These are phyloP conservation scores for Hygrophorus russula DNA, from an alignment of 768 basidiomycete genomes.

Conservation along the genomic window DNA sequence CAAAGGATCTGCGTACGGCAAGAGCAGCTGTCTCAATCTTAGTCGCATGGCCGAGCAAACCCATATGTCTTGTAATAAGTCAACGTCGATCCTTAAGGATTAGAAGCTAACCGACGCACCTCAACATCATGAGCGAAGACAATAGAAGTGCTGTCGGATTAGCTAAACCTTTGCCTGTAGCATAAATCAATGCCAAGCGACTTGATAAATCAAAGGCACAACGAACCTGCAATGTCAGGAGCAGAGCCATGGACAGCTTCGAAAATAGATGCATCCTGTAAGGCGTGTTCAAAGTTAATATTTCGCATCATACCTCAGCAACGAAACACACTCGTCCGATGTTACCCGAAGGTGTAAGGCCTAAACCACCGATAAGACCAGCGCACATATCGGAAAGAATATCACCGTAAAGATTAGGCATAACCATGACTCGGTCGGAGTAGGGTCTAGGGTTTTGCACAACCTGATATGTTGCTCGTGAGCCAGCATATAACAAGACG, in stretches of 20 bases:
- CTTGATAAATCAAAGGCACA: constrained; percentile 7
- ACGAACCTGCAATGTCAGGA: constrained; percentile 91
- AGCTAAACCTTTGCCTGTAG: constrained; percentile 75
- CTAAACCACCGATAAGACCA: constrained; percentile 94
- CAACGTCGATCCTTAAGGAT: not conserved
- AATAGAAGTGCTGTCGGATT: constrained; percentile 99
- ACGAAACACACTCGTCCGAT: constrained; percentile 68
- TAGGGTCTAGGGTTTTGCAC: constrained; percentile 90
- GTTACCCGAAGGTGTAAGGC: constrained; percentile 95
- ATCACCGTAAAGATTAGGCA: constrained; percentile 97
- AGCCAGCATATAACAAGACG: not conserved
- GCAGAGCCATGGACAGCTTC: constrained; percentile 99
- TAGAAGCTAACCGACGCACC: constrained; percentile 33
- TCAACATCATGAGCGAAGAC: constrained; percentile 96
- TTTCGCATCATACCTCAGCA: constrained; percentile 2
- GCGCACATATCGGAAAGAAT: constrained; percentile 98
- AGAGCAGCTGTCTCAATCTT: constrained; percentile 91
- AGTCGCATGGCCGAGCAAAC: constrained; percentile 67
- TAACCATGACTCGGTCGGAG: constrained; percentile 97
- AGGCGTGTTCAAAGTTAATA: constrained; percentile 7
- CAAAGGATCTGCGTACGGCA: constrained; percentile 41
- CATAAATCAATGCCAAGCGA: constrained; percentile 4
- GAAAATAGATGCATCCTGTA: constrained; percentile 93
- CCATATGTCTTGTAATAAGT: constrained; percentile 69
- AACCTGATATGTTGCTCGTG: constrained; percentile 33